Conservation (phyloP, 108 stramenopile species). For the Bacterosira constricta region DNA sequence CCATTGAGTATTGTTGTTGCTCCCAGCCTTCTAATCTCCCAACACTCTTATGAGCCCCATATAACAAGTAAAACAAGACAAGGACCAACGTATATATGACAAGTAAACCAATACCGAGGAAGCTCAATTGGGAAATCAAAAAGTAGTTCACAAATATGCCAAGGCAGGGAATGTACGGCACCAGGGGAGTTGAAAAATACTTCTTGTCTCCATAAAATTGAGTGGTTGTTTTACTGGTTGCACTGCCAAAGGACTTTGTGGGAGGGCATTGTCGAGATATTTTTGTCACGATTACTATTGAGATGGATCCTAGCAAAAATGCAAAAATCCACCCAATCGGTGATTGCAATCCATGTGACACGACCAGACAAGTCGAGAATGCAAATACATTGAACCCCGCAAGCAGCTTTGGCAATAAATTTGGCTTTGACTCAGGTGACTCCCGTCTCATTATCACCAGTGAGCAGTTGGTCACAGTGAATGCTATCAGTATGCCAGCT, state of each 20-base stretch:
- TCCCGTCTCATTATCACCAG: conserved; percentile 62
- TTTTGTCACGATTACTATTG: conserved; percentile 12
- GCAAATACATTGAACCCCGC: conserved; percentile 47
- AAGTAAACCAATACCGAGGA: conserved; percentile 61
- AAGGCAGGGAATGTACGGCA: conserved; percentile 52
- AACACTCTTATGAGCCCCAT: conserved; percentile 46
- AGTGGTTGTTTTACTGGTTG: neutral
- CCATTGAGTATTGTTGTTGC: conserved; percentile 18
- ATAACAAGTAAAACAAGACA: conserved; percentile 55
- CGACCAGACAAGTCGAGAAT: conserved; percentile 37
- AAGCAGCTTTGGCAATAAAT: conserved; percentile 35
- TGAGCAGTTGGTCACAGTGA: conserved; percentile 70
- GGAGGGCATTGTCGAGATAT: conserved; percentile 38
- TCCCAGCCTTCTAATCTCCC: conserved; percentile 24
- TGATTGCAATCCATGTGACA: conserved; percentile 29
- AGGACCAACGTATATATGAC: conserved; percentile 54
- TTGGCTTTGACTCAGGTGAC: conserved; percentile 37
- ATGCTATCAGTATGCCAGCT: conserved; percentile 77
- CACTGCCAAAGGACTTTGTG: conserved; percentile 26
- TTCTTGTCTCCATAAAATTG: conserved; percentile 8
- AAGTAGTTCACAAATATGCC: conserved; percentile 90
- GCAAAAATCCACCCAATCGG: conserved; percentile 24
- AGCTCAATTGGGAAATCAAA: conserved; percentile 76
- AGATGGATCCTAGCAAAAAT: conserved; percentile 9
- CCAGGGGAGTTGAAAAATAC: conserved; percentile 68